Conservation (phyloP, 2,329 filamentous ascomycete genomes). For the Xylaria sp. region DNA sequence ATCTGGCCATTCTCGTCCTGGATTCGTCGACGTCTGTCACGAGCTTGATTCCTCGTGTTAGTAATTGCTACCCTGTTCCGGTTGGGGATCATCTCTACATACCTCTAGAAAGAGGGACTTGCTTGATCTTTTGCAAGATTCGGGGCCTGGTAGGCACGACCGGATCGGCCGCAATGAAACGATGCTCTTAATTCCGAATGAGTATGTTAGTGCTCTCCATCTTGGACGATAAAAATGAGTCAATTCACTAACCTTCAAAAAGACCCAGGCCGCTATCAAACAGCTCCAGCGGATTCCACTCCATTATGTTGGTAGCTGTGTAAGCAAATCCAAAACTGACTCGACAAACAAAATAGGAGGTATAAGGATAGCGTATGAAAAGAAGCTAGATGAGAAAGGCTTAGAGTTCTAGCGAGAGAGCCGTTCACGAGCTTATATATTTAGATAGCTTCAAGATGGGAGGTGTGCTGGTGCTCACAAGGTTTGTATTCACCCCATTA, state of each 20-base stretch:
- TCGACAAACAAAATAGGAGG: background rate
- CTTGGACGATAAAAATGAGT: background rate
- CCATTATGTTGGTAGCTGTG: background rate
- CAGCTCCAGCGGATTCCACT: background rate
- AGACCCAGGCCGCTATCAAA: background rate
- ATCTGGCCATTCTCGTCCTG: background rate
- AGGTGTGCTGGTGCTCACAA: no score
- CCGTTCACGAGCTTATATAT: no score
- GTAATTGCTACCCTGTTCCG: background rate
- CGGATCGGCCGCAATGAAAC: background rate
- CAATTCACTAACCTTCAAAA: background rate
- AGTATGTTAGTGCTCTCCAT: background rate
- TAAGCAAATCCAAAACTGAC: background rate
- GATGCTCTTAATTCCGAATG: background rate
- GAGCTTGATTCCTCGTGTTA: background rate
- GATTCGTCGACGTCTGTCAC: background rate
- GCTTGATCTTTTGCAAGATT: background rate
- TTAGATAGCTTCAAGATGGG: no score
- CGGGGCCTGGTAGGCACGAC: background rate
- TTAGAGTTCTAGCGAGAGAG: no score
- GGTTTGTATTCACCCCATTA: no score
- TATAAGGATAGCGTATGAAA: background rate
- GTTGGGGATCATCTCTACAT: background rate
- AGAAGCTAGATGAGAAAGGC: background rate
- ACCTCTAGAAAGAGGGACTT: constrained; percentile 9